Percentiles rank a stretch among this genome's conserved stretches.
phyloP scores from a whole-genome alignment of 108 stramenopile genomes.

The Ochromonas danica region DNA sequence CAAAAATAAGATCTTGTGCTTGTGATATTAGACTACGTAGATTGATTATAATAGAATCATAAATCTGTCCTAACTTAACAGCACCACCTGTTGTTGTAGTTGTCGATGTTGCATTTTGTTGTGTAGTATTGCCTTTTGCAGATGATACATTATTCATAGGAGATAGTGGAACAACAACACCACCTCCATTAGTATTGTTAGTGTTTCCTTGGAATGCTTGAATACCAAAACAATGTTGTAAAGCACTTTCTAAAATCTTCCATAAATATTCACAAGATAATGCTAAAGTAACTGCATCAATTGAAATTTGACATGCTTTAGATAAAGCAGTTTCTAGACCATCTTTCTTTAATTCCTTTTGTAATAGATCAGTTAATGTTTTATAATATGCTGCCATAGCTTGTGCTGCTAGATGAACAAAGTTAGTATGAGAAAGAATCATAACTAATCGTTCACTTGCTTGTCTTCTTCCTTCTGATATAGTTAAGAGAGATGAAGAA shows the following conservation, averaged over 20 bases:
- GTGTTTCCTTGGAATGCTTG: too few species aligned
- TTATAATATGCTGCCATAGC: background rate
- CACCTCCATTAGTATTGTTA: too few species aligned
- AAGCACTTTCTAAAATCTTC: background rate
- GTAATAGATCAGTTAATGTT: background rate
- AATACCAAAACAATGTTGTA: background rate
- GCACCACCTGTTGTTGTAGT: too few species aligned
- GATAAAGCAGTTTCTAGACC: conserved; percentile 27
- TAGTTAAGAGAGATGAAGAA: background rate
- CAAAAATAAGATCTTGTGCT: background rate
- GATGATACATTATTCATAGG: too few species aligned
- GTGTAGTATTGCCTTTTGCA: background rate
- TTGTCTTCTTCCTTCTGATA: background rate
- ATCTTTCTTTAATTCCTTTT: background rate
- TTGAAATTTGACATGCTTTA: conserved; percentile 33
- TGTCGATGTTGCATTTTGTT: background rate
- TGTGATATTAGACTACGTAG: background rate
- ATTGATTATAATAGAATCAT: background rate
- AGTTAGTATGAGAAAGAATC: too few species aligned
- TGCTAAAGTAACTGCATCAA: background rate
- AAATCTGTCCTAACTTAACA: background rate
- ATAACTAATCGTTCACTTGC: too few species aligned
- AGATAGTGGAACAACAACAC: too few species aligned
- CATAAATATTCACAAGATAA: background rate
- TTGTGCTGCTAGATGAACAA: too few species aligned